Evolutionary conservation across 768 basidiomycete species (phyloP).

Genomic region (Suillus tomentosus): DNA sequence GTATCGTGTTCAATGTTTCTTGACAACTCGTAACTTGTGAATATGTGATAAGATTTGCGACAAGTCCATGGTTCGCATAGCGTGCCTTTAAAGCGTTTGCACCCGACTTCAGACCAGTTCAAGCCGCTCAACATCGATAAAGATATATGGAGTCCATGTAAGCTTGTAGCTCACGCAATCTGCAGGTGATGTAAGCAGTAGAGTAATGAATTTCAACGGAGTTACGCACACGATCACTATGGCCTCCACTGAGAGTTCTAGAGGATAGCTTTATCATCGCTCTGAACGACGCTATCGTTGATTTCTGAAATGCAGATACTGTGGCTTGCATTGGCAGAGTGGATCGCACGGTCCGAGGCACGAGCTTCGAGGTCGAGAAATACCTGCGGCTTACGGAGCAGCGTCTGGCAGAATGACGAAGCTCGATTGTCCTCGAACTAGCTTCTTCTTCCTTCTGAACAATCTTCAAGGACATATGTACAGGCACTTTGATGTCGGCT

Average conservation of each 20-base stretch:
- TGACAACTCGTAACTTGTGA: not conserved
- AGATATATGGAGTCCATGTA: not conserved
- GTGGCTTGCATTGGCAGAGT: not conserved
- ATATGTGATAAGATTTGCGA: not conserved
- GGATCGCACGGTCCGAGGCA: not conserved
- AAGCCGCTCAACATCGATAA: not conserved
- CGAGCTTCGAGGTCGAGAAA: not conserved
- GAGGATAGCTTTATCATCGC: not conserved
- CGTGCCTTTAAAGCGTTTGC: not conserved
- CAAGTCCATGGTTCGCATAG: not conserved
- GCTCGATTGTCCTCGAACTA: not conserved
- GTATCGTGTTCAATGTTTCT: not conserved
- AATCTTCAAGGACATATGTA: not conserved
- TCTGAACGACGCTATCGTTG: not conserved
- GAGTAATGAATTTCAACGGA: not conserved
- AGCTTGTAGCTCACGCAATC: not conserved
- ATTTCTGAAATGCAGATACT: not conserved
- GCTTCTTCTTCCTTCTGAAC: not conserved
- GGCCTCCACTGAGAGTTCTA: not conserved
- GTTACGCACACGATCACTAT: not conserved
- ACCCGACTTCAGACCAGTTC: not conserved
- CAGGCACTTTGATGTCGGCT: not conserved
- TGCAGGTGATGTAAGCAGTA: not conserved
- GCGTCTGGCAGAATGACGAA: not conserved
- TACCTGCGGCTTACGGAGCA: not conserved